Percentiles rank a stretch among this genome's conserved stretches.
phyloP scores from a whole-genome alignment of 1,139 yeast genomes.

The Suhomyces chickasaworum region DNA sequence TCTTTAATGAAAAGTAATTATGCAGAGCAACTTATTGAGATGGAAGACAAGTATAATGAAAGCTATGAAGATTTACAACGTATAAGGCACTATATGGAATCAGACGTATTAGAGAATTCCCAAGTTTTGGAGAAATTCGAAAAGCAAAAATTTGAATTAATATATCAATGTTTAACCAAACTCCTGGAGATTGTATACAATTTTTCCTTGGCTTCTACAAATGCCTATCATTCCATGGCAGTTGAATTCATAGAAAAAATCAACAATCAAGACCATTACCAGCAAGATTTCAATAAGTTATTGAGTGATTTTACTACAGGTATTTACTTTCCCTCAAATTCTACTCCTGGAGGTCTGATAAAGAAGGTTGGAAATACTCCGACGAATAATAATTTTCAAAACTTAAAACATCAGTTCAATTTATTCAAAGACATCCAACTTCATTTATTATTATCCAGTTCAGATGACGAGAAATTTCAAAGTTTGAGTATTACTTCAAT shows the following conservation, averaged over 20 bases:
- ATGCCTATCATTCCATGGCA: constrained; percentile 32
- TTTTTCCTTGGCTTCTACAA: constrained; percentile 30
- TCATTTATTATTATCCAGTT: constrained; percentile 30
- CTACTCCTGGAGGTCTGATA: constrained; percentile 30
- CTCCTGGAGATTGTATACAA: constrained; percentile 40
- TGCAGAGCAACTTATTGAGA: constrained; percentile 30
- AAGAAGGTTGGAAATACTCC: constrained; percentile 30
- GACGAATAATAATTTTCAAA: constrained; percentile 40
- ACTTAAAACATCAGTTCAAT: constrained; percentile 42
- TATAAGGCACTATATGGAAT: constrained; percentile 34
- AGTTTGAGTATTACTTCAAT: constrained; percentile 34
- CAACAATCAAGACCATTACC: constrained; percentile 31
- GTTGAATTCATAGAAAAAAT: constrained; percentile 27
- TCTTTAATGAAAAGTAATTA: constrained; percentile 38
- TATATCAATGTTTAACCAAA: constrained; percentile 38
- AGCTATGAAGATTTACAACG: constrained; percentile 37
- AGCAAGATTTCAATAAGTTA: constrained; percentile 31
- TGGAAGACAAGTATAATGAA: constrained; percentile 37
- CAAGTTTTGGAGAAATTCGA: constrained; percentile 41
- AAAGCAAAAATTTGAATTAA: constrained; percentile 34
- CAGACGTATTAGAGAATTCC: constrained; percentile 27
- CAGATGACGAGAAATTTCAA: constrained; percentile 15
- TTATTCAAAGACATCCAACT: constrained; percentile 46
- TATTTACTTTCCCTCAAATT: constrained; percentile 40
- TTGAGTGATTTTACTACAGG: constrained; percentile 39